phyloP scores from a whole-genome alignment of 202 grass and related monocot genomes.

The Miscanthus sacchariflorus region DNA sequence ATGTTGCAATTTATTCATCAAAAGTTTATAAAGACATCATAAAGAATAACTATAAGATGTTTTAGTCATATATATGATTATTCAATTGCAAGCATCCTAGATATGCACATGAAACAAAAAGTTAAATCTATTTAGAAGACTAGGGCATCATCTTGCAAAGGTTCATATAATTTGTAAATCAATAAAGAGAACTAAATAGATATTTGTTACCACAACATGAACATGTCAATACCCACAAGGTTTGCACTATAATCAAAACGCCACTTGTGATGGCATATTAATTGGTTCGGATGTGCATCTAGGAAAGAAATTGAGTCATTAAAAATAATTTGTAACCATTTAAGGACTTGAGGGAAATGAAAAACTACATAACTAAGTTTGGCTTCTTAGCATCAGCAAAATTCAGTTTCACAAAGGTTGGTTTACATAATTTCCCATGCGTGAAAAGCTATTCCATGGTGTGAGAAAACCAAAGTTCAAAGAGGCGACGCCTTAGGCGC shows the following conservation, averaged over 20 bases:
- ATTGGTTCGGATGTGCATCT: background rate
- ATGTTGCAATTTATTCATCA: background rate
- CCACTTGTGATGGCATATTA: no score
- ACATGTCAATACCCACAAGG: background rate
- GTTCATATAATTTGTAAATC: background rate
- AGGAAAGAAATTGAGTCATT: background rate
- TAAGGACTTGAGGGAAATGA: background rate
- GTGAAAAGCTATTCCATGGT: constrained; percentile 6
- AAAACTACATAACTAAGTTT: background rate
- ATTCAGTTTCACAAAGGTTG: background rate
- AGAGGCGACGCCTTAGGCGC: no score
- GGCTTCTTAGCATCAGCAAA: background rate
- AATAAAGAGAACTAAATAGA: background rate
- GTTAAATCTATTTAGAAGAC: background rate
- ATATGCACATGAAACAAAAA: background rate
- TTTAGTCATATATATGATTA: background rate
- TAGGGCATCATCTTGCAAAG: background rate
- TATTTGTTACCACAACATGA: background rate
- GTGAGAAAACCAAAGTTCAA: background rate
- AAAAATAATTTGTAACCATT: background rate
- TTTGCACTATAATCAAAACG: background rate
- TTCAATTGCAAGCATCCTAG: background rate
- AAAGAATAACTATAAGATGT: background rate
- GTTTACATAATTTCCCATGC: background rate
- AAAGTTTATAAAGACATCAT: background rate